Conservation (phyloP, 495 filamentous ascomycete genomes). For the Acidomyces sp. region DNA sequence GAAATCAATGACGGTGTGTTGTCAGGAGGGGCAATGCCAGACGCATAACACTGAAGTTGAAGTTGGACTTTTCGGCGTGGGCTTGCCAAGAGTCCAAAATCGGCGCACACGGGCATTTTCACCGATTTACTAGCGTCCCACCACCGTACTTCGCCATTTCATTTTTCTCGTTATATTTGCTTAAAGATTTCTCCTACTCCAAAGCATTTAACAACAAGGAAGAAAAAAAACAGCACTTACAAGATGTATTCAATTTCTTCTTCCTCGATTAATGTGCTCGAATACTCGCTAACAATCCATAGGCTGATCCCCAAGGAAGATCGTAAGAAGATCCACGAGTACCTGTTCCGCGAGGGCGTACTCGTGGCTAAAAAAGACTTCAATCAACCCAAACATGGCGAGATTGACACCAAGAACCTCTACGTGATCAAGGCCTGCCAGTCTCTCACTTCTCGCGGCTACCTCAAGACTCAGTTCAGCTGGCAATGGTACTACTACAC, state of each 20-base stretch:
- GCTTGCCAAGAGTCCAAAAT: too few species aligned
- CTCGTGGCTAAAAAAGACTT: constrained; percentile 98
- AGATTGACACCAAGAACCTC: constrained; percentile 98
- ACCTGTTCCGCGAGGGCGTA: constrained; percentile 99
- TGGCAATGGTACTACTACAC: constrained; percentile 99
- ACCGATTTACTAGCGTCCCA: too few species aligned
- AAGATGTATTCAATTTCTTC: constrained; percentile 45
- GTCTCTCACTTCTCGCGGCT: constrained; percentile 93
- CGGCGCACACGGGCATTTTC: too few species aligned
- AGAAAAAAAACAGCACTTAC: too few species aligned
- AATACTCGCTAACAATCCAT: constrained; percentile 13
- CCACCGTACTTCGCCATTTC: too few species aligned
- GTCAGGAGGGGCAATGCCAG: not conserved
- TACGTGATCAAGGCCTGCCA: constrained; percentile 95
- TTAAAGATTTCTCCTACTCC: too few species aligned
- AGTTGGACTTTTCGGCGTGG: not conserved
- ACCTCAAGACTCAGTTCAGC: constrained; percentile 98
- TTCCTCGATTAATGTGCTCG: constrained; percentile 16
- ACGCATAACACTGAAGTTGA: constrained; percentile 1
- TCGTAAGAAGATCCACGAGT: constrained; percentile 99
- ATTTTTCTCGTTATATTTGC: too few species aligned
- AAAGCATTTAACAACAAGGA: too few species aligned
- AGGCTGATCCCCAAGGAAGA: constrained; percentile 99
- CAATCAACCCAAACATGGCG: constrained; percentile 81
- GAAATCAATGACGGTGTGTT: not conserved